A percentile compares a stretch with the other conserved stretches of the same genome.
Evolutionary conservation across 768 basidiomycete genomes (phyloP).

Genomic region (Neoboletus magnificus): DNA sequence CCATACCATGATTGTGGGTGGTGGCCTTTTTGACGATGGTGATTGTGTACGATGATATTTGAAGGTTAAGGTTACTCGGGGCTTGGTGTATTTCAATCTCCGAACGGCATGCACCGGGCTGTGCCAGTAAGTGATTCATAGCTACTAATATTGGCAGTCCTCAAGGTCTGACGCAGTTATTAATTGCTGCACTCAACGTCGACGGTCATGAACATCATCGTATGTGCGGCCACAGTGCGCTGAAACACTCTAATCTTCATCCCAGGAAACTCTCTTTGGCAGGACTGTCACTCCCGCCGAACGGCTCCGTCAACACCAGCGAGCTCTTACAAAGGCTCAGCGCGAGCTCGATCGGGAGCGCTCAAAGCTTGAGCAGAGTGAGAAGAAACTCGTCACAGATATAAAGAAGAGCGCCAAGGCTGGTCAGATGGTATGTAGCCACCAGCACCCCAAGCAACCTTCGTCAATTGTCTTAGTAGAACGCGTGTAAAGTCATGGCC

Average conservation of each 20-base stretch:
- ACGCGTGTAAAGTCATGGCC: conserved; percentile 98
- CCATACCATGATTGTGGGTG: conserved; percentile 21
- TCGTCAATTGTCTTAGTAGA: conserved; percentile 48
- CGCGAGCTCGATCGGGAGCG: conserved; percentile 97
- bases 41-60: conserved; percentile 17
- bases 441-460: conserved; percentile 1
- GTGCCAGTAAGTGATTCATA: background rate
- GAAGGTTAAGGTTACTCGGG: conserved; percentile 26
- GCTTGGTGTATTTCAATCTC: conserved; percentile 16
- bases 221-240: conserved; percentile 23
- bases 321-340: conserved; percentile 93
- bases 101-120: conserved; percentile 16
- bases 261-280: conserved; percentile 94
- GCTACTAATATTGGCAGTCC: background rate
- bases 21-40: conserved; percentile 16
- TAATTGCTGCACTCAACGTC: conserved; percentile 10
- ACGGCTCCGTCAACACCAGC: conserved; percentile 93
- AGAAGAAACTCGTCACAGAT: conserved; percentile 94
- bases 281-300: conserved; percentile 94
- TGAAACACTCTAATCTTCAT: conserved; percentile 13
- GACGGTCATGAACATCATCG: conserved; percentile 74
- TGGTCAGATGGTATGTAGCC: conserved; percentile 77
- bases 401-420: conserved; percentile 96
- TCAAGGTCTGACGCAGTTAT: conserved; percentile 4
- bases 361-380: conserved; percentile 88